These are phyloP conservation scores for Aspergillus sergii DNA, from an alignment of 2,329 filamentous ascomycete genomes.

Conservation along the genomic window DNA sequence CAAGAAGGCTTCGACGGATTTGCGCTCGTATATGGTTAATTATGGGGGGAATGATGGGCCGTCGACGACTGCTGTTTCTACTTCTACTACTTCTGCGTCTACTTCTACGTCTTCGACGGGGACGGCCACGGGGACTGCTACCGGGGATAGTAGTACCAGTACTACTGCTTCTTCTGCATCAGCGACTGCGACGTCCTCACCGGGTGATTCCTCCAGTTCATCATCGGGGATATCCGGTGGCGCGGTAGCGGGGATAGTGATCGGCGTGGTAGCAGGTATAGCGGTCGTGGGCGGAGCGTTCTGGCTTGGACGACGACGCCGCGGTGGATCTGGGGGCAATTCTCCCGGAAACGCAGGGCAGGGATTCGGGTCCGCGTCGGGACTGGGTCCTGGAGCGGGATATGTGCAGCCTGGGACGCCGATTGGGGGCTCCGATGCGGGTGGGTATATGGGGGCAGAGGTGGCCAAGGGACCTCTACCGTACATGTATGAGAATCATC, in stretches of 20 bases:
- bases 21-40: conserved; percentile 15
- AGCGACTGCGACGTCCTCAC: neutral
- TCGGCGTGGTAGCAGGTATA: conserved; percentile 10
- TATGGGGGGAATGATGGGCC: conserved; percentile 4
- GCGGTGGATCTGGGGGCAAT: neutral
- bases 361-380: conserved; percentile 1
- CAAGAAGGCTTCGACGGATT: conserved; percentile 6
- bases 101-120: neutral
- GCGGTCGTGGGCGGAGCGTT: conserved; percentile 10
- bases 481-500: neutral
- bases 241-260: conserved; percentile 14
- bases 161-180: neutral
- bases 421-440: neutral
- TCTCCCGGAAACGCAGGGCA: neutral
- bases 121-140: neutral
- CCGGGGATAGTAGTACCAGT: too few species aligned
- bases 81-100: neutral
- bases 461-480: neutral
- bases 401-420: neutral
- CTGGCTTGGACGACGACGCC: conserved; percentile 12
- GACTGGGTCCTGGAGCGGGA: neutral
- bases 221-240: conserved; percentile 3
- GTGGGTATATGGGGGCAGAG: neutral
- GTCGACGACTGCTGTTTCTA: neutral
- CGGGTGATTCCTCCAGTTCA: neutral